Base-by-base conservation (phyloP, 306 rosid genomes). In the Begonia peltatifolia region DNA sequence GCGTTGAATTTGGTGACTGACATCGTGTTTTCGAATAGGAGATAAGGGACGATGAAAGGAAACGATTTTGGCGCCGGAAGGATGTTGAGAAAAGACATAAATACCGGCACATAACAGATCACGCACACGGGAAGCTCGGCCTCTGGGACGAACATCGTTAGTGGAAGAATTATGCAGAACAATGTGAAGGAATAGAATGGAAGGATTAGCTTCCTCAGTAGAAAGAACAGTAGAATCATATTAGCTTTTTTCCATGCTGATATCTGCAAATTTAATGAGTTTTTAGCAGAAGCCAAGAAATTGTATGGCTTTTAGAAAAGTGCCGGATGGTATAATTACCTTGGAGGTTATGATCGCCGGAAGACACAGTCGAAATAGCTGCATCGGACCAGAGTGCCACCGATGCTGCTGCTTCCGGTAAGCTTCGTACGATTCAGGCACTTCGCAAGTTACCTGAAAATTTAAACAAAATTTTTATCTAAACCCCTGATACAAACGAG, bases 381-480 rank as follows among this genome's bases (percentile, higher is more conserved):
- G 97, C 97, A 89, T 89, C 17, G 97, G 97, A 71, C 97, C 97
- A 12, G 97, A 84, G 78, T 89, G 97, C 97, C 97, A 89, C 44
- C 95, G 88, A 76, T 89, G 97, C 67, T 89, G 97, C 78, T 89
- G 97, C 77, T 84, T 89, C 79, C 82, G 74, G 41, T 84, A 84
- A 61, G 97, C 97, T 78, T 89, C 97, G 52, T 89, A 89, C 16
- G 97, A 89, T 68, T 89, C 97, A 0, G 97, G 97, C 75, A 89
- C 80, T 82, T 89, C 97, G 58, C 97, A 89, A 17, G 76, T 77
- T 41, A 89, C 97, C 97, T 89, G 74, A 64, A 53, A 70, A 42
- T 56, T 53, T 14, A 42, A 9, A 12, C 46, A 42, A 9, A 9
- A 2, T 42, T 42, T 42, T 9, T 9, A 9, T 42, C 46, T 42